A percentile compares a stretch with the other conserved stretches of the same genome.
Conservation (phyloP, 768 basidiomycete species). For the Rhodosporidiobolus odoratus region DNA sequence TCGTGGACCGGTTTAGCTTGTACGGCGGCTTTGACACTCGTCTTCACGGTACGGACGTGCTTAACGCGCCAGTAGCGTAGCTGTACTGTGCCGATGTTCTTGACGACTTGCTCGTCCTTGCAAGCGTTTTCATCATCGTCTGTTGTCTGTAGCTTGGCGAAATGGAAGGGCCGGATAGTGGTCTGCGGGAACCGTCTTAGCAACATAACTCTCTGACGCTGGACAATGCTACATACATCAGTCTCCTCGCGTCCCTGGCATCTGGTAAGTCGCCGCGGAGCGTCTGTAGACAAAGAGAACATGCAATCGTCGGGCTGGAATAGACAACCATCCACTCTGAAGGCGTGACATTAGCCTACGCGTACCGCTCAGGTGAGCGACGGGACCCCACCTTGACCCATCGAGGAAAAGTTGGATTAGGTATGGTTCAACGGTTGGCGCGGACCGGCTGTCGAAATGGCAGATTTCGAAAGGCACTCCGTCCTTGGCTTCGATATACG, state of each 20-base stretch:
- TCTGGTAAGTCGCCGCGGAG: no score
- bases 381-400: no score
- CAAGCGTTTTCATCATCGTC: slow-evolving; percentile 9
- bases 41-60: neutral
- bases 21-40: no score
- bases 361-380: no score
- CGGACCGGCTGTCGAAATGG: neutral
- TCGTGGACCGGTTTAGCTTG: slow-evolving; percentile 4
- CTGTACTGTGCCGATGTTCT: slow-evolving; percentile 12
- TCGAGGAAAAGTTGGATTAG: neutral
- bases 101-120: slow-evolving; percentile 4
- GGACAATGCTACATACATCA: neutral
- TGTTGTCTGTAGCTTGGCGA: slow-evolving; percentile 5
- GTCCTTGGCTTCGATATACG: slow-evolving; percentile 14
- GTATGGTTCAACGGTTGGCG: neutral
- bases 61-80: neutral
- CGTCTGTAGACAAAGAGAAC: no score
- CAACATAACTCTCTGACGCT: neutral
- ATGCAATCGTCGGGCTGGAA: no score
- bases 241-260: neutral
- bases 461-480: neutral
- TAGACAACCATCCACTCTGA: no score
- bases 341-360: no score
- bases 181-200: neutral
- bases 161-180: neutral